Percentiles rank a stretch among this genome's conserved stretches.
These are phyloP conservation scores for Pseudogymnoascus sp. DNA, from an alignment of 2,329 filamentous ascomycete genomes.

Conservation along the genomic window DNA sequence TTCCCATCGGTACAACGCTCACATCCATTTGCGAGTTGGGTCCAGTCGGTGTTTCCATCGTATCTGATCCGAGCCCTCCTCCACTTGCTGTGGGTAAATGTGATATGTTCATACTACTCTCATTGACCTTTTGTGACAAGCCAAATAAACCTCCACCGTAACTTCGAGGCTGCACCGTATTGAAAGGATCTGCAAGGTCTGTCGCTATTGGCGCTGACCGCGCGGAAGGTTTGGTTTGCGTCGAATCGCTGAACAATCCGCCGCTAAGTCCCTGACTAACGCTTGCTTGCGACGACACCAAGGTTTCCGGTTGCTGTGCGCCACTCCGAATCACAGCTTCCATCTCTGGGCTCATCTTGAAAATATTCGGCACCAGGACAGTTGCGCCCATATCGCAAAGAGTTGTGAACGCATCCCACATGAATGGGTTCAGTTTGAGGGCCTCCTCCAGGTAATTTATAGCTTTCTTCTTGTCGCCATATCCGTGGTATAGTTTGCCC, in stretches of 20 bases:
- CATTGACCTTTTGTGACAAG: constrained; percentile 28
- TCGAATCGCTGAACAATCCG: constrained; percentile 18
- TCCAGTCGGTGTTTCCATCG: constrained; percentile 54
- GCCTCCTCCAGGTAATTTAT: constrained; percentile 81
- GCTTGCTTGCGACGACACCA: constrained; percentile 1
- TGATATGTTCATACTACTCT: constrained; percentile 29
- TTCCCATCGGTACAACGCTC: constrained; percentile 22
- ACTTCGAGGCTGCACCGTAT: constrained; percentile 22
- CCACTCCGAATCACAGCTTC: constrained; percentile 37
- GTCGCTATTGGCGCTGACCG: constrained; percentile 21
- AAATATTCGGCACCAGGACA: constrained; percentile 76
- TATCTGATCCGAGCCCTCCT: constrained; percentile 38
- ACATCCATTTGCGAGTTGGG: constrained; percentile 36
- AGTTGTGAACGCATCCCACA: constrained; percentile 92
- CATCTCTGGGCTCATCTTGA: constrained; percentile 63
- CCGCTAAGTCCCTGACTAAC: constrained; percentile 32
- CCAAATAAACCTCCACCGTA: constrained; percentile 27
- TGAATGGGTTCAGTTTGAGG: constrained; percentile 83
- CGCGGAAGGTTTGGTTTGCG: constrained; percentile 22
- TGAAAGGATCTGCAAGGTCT: constrained; percentile 29
- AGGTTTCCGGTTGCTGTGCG: constrained; percentile 13
- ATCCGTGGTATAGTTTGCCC: constrained; percentile 76
- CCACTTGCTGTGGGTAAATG: constrained; percentile 27
- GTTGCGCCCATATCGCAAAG: constrained; percentile 81
- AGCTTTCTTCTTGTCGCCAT: constrained; percentile 75